Evolutionary conservation across 306 rosid species (phyloP).

Genomic region (Vicia villosa): DNA sequence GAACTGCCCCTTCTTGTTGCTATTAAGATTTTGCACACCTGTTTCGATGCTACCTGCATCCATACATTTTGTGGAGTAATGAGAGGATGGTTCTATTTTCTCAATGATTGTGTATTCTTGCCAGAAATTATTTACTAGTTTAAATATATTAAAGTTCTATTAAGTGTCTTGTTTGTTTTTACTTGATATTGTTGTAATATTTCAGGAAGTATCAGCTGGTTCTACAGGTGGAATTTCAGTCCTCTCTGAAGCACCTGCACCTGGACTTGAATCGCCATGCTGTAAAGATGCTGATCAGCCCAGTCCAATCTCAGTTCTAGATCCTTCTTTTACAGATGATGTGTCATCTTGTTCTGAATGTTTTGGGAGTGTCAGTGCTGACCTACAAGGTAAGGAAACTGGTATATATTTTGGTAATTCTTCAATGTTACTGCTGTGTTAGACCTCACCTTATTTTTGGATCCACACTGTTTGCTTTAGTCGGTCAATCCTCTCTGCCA

Average conservation of each 20-base stretch:
- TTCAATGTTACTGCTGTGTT: slow-evolving; percentile 7
- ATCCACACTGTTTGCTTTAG: slow-evolving; percentile 21
- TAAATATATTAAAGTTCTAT: slow-evolving; percentile 13
- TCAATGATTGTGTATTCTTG: slow-evolving; percentile 19
- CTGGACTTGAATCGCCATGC: slow-evolving; percentile 59
- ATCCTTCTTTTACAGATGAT: slow-evolving; percentile 81
- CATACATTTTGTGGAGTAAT: neutral
- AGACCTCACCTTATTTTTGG: slow-evolving; percentile 10
- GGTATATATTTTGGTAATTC: slow-evolving; percentile 25
- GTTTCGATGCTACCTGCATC: neutral
- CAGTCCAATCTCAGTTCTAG: slow-evolving; percentile 94
- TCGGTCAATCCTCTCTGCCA: neutral
- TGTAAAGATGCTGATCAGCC: slow-evolving; percentile 93
- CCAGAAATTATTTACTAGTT: slow-evolving; percentile 20
- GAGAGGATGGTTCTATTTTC: slow-evolving; percentile 25
- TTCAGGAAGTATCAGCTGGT: slow-evolving; percentile 58
- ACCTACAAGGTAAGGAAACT: slow-evolving; percentile 72
- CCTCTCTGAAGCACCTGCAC: slow-evolving; percentile 44
- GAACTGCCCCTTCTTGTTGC: slow-evolving; percentile 10
- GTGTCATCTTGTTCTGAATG: slow-evolving; percentile 84
- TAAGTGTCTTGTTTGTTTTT: slow-evolving; percentile 26
- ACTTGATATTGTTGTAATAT: slow-evolving; percentile 40
- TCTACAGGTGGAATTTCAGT: slow-evolving; percentile 49
- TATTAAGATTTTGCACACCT: slow-evolving; percentile 2
- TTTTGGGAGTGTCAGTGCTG: slow-evolving; percentile 86